Conservation (phyloP, 129 eudicot genomes). For the Solidago caesia region DNA sequence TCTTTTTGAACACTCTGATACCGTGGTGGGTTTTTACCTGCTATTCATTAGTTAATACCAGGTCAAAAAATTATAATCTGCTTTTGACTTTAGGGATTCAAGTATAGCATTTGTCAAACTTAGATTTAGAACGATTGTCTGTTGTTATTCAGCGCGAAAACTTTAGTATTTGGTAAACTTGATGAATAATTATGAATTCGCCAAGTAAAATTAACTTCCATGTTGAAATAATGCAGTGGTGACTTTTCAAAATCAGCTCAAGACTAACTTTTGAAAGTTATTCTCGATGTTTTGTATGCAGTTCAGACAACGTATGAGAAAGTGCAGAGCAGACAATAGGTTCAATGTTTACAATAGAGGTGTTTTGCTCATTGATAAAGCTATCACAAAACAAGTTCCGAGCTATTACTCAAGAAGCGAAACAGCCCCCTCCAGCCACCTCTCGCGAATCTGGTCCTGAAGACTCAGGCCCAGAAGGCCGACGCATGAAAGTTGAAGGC, state of each 20-base stretch:
- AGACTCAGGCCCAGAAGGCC: slow-evolving; percentile 39
- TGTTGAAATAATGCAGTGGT: not conserved
- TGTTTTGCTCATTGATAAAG: too few relatives aligned
- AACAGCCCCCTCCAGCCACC: slow-evolving; percentile 36
- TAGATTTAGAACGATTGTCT: not conserved
- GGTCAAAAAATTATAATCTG: not conserved
- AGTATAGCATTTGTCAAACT: not conserved
- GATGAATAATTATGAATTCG: not conserved
- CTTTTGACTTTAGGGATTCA: not conserved
- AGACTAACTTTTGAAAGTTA: not conserved
- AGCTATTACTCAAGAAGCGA: slow-evolving; percentile 44
- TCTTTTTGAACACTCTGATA: too few relatives aligned
- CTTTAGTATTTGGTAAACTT: not conserved
- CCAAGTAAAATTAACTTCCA: too few relatives aligned
- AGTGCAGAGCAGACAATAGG: too few relatives aligned
- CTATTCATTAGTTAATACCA: too few relatives aligned
- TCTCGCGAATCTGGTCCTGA: slow-evolving; percentile 32
- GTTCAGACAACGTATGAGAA: too few relatives aligned
- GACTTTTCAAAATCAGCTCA: not conserved
- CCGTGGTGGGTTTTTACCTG: too few relatives aligned
- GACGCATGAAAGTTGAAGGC: slow-evolving; percentile 64
- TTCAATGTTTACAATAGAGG: slow-evolving; percentile 13
- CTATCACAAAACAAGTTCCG: too few relatives aligned
- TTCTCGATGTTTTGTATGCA: not conserved
- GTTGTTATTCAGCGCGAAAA: too few relatives aligned